These are phyloP conservation scores for Austroboletus novae-zelandiae DNA, from an alignment of 1,284 basidiomycete genomes.

Conservation along the genomic window DNA sequence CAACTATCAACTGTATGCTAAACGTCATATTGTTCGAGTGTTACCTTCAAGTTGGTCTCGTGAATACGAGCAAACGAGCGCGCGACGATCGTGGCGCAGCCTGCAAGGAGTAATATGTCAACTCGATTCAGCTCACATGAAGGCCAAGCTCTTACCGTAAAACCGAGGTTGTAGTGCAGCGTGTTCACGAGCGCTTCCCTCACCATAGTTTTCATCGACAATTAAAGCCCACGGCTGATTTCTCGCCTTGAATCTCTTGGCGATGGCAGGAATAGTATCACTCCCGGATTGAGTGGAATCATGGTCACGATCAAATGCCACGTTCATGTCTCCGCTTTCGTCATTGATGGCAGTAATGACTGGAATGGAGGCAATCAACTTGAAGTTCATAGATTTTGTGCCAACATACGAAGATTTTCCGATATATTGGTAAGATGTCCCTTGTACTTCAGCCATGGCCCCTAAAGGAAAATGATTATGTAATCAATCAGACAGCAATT, in stretches of 20 bases:
- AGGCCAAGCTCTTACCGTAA: slow-evolving; percentile 59
- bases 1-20: slow-evolving; percentile 4
- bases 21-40: slow-evolving; percentile 12
- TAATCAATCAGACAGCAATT: slow-evolving; percentile 4
- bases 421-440: slow-evolving; percentile 96
- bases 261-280: slow-evolving; percentile 87
- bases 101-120: slow-evolving; percentile 35
- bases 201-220: slow-evolving; percentile 97
- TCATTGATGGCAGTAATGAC: slow-evolving; percentile 88
- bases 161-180: slow-evolving; percentile 96
- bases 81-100: slow-evolving; percentile 81
- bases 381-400: slow-evolving; percentile 10
- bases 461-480: slow-evolving; percentile 47
- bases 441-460: slow-evolving; percentile 98
- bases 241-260: slow-evolving; percentile 82
- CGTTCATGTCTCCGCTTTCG: slow-evolving; percentile 88
- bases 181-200: slow-evolving; percentile 97
- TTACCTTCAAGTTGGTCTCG: slow-evolving; percentile 93
- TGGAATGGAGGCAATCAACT: slow-evolving; percentile 42
- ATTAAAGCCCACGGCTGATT: slow-evolving; percentile 91
- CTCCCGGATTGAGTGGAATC: slow-evolving; percentile 44
- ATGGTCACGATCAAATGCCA: slow-evolving; percentile 75
- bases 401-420: slow-evolving; percentile 86
- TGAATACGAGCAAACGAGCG: slow-evolving; percentile 98
- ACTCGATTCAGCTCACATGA: not conserved